Percentiles rank a stretch among this genome's conserved stretches.
Evolutionary conservation across 306 rosid genomes (phyloP).

Genomic region (Begonia fuchsioides): DNA sequence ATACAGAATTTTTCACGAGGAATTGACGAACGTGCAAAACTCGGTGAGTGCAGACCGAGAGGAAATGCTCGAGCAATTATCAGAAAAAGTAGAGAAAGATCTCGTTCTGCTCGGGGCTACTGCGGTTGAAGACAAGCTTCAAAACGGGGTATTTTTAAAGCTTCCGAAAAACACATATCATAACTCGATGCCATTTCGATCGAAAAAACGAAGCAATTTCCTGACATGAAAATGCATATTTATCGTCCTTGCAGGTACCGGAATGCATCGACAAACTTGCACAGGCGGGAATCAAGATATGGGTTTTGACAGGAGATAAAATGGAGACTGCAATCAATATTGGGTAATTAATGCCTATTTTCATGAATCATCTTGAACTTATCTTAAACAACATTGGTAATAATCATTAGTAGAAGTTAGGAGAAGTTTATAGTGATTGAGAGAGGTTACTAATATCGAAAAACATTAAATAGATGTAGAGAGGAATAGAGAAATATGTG

Average conservation of each 20-base stretch:
- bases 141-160: constrained; percentile 78
- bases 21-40: constrained; percentile 62
- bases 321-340: constrained; percentile 99
- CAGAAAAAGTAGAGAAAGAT: constrained; percentile 66
- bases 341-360: constrained; percentile 36
- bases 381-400: too few species aligned
- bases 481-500: too few species aligned
- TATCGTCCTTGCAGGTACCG: constrained; percentile 54
- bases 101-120: constrained; percentile 96
- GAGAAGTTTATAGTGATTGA: too few species aligned
- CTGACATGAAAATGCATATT: too few species aligned
- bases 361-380: too few species aligned
- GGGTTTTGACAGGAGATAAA: constrained; percentile 99
- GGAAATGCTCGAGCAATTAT: constrained; percentile 45
- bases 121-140: constrained; percentile 98
- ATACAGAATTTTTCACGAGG: constrained; percentile 39
- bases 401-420: too few species aligned
- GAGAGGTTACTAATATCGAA: too few species aligned
- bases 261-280: constrained; percentile 99
- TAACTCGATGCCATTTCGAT: too few species aligned
- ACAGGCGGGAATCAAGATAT: constrained; percentile 94
- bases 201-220: too few species aligned
- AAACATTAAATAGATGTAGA: too few species aligned
- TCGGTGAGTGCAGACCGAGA: constrained; percentile 67
- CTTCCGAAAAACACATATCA: too few species aligned